phyloP scores from a whole-genome alignment of 2,329 filamentous ascomycete species.

The Ascomycota sp. region DNA sequence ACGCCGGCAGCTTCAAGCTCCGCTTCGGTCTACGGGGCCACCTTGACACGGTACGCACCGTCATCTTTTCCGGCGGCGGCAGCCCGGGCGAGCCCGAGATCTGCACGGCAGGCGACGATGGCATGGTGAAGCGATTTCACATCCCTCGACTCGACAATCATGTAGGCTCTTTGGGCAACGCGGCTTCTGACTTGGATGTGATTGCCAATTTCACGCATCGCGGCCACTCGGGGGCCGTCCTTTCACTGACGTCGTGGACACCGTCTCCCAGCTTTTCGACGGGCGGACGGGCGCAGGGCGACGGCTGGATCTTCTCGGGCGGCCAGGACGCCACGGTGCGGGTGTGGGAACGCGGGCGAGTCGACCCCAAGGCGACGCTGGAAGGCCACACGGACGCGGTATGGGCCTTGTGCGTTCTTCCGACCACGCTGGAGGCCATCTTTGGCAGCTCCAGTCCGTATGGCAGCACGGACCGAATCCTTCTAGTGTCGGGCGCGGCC shows the following conservation, averaged over 20 bases:
- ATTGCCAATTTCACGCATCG: conserved; percentile 86
- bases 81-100: conserved; percentile 92
- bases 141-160: conserved; percentile 57
- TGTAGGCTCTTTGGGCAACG: conserved; percentile 20
- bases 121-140: conserved; percentile 89
- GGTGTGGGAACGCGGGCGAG: conserved; percentile 84
- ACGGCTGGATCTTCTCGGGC: conserved; percentile 96
- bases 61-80: conserved; percentile 91
- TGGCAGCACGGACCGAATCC: conserved; percentile 62
- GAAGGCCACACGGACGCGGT: conserved; percentile 90
- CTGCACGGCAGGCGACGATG: conserved; percentile 86
- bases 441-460: conserved; percentile 57
- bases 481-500: conserved; percentile 77
- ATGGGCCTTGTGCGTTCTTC: conserved; percentile 84
- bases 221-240: conserved; percentile 76
- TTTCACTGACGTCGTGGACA: conserved; percentile 68
- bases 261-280: conserved; percentile 74
- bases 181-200: conserved; percentile 65
- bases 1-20: conserved; percentile 68
- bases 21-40: conserved; percentile 81
- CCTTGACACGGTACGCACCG: conserved; percentile 75
- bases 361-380: conserved; percentile 84
- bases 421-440: conserved; percentile 55
- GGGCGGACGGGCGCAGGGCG: conserved; percentile 65
- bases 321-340: conserved; percentile 82